Base-by-base conservation (phyloP, 192 early-diverging fungal species). In the Rhizophlyctis rosea region DNA sequence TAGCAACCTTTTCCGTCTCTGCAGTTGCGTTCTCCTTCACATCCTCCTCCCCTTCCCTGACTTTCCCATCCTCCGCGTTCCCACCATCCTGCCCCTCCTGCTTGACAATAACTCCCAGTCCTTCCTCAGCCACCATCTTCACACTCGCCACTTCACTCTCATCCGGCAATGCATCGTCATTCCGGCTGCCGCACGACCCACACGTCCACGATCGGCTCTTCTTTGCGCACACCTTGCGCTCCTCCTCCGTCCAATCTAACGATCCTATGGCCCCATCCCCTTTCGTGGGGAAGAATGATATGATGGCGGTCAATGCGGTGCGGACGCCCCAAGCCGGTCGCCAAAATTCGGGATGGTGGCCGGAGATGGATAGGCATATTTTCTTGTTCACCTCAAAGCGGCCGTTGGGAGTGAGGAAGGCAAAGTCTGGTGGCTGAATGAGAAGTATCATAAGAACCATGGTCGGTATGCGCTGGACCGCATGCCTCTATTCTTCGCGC, bases 321-420 rank as follows among this genome's bases (percentile, higher is more conserved):
- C 92, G 87, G 33, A 98, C 90, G 13, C 93, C 95, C 96, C 96
- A 98, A 11, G 94, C 91, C 3, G 96, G 96, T 61, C 93, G 86
- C 95, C 96, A 97, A 57, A 82, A 88, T 69, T 98, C 92, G 21
- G 94, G 93, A 72, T 98, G 95, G 74, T 90, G 91, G 34, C 87
- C 91, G 44, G 92, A 94, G 59, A 96, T 94, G 55, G 88, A 91
- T 50, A 97, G 79, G 59, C 96, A 98, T 2, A 98, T 94, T 65
- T 98, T 94, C 59, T 90, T 95, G 65, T 90, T 84, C 25, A 93
- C 69, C 68, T 95, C 89, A 71, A 98, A 98, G 14, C 96, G 84
- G 11, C 94, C 78, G 57, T 82, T 81, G 4, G 78, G 78, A 11
- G 78, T 80, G 16, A 81, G 57, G 55, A 81, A 82, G 30, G 70